phyloP scores from a whole-genome alignment of 1,139 yeast species.

The Yamadazyma trypodendri region DNA sequence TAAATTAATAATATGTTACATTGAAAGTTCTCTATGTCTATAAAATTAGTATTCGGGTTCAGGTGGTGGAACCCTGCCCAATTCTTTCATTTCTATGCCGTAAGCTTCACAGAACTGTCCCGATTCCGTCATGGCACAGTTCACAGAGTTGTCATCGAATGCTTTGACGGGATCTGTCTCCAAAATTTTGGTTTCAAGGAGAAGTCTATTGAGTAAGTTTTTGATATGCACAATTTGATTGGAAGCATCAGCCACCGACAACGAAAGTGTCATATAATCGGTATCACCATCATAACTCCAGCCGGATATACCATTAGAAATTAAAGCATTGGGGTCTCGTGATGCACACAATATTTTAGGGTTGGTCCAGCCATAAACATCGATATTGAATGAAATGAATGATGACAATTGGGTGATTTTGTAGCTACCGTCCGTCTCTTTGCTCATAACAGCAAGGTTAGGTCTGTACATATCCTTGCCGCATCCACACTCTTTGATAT shows the following conservation, averaged over 20 bases:
- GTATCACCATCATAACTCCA: conserved; percentile 23
- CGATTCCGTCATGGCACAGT: conserved; percentile 31
- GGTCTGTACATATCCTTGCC: conserved; percentile 50
- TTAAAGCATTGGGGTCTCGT: conserved; percentile 30
- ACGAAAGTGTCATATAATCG: conserved; percentile 33
- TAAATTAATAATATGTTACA: not conserved
- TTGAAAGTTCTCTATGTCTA: not conserved
- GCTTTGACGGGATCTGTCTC: conserved; percentile 15
- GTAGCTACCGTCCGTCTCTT: conserved; percentile 20
- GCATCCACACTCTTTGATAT: conserved; percentile 47
- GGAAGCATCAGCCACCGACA: conserved; percentile 38
- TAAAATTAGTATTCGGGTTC: conserved; percentile 13
- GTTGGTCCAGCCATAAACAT: conserved; percentile 31
- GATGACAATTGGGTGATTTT: conserved; percentile 33
- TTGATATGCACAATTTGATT: conserved; percentile 32
- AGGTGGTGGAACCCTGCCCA: conserved; percentile 15
- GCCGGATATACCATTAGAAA: conserved; percentile 37
- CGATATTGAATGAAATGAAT: conserved; percentile 34
- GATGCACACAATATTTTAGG: conserved; percentile 26
- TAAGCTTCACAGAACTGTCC: conserved; percentile 19
- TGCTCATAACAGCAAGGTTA: conserved; percentile 35
- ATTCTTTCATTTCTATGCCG: conserved; percentile 19
- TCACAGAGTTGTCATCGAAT: conserved; percentile 28
- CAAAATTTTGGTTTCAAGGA: conserved; percentile 16
- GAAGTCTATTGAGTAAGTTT: conserved; percentile 23